Percentiles rank a stretch among this genome's conserved stretches.
Conservation (phyloP, 192 early-diverging fungal species). For the Entomortierella lignicola region DNA sequence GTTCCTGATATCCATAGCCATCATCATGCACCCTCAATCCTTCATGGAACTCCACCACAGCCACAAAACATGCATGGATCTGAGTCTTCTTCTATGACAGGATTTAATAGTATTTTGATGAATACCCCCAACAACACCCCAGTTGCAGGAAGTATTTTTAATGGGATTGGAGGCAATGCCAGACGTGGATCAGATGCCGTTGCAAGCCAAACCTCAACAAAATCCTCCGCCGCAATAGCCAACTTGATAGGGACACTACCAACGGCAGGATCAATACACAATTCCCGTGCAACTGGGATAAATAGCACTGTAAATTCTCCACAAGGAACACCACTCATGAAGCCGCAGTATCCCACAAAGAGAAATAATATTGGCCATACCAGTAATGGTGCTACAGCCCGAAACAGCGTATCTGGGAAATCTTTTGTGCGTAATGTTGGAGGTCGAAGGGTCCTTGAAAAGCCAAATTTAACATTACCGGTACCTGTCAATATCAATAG, state of each 20-base stretch:
- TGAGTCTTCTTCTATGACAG: conserved; percentile 23
- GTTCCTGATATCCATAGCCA: conserved; percentile 39
- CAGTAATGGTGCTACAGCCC: not conserved
- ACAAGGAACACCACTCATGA: conserved; percentile 34
- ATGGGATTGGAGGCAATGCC: not conserved
- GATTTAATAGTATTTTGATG: not conserved
- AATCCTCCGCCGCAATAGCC: conserved; percentile 19
- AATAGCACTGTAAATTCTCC: conserved; percentile 26
- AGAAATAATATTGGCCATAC: not conserved
- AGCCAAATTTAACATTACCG: conserved; percentile 57
- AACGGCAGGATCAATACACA: conserved; percentile 3
- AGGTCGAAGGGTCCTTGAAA: conserved; percentile 31
- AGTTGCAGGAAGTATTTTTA: conserved; percentile 10
- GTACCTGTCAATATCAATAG: conserved; percentile 71
- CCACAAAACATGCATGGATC: conserved; percentile 43
- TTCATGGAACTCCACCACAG: conserved; percentile 31
- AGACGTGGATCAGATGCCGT: conserved; percentile 36
- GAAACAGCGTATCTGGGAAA: conserved; percentile 17
- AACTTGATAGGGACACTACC: conserved; percentile 35
- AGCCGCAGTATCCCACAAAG: conserved; percentile 22
- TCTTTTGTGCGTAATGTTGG: conserved; percentile 14
- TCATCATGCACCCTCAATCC: conserved; percentile 2
- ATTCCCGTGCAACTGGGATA: conserved; percentile 16
- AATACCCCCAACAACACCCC: conserved; percentile 20
- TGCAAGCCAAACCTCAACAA: conserved; percentile 4